These are phyloP conservation scores for Quercus gilva DNA, from an alignment of 306 rosid genomes.

Conservation along the genomic window DNA sequence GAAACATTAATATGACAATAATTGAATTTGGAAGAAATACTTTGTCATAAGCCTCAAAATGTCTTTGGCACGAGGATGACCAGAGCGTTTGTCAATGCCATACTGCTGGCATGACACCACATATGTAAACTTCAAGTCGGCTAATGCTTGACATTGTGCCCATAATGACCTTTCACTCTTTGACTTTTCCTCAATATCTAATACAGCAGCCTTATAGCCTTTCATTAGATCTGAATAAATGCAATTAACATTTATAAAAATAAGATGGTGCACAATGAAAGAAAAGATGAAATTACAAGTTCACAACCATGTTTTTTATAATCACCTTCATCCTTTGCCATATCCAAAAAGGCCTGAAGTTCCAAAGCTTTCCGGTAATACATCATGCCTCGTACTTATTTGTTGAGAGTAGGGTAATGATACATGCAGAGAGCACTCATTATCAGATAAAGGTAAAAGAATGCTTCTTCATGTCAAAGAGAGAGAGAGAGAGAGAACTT, in stretches of 20 bases:
- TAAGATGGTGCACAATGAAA: background rate
- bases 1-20: slow-evolving; percentile 19
- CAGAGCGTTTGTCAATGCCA: slow-evolving; percentile 84
- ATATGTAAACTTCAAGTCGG: slow-evolving; percentile 87
- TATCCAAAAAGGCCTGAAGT: slow-evolving; percentile 75
- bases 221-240: slow-evolving; percentile 59
- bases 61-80: slow-evolving; percentile 74
- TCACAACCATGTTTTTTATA: background rate
- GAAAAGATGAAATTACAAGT: slow-evolving; percentile 1
- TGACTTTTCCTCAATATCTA: slow-evolving; percentile 46
- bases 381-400: slow-evolving; percentile 95
- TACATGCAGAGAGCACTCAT: slow-evolving; percentile 11
- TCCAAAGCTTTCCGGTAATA: slow-evolving; percentile 91
- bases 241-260: slow-evolving; percentile 24
- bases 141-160: slow-evolving; percentile 83
- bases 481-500: slow-evolving; percentile 11
- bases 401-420: slow-evolving; percentile 20
- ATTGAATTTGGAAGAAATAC: slow-evolving; percentile 37
- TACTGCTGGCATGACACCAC: slow-evolving; percentile 94
- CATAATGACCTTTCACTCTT: slow-evolving; percentile 58
- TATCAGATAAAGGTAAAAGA: slow-evolving; percentile 18
- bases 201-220: slow-evolving; percentile 93
- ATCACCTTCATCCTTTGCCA: too few relatives aligned
- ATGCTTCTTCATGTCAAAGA: background rate
- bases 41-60: slow-evolving; percentile 83